A percentile compares a stretch with the other conserved stretches of the same genome.
Conservation (phyloP, 352 stramenopile genomes). For the Phytophthora sansomeana region DNA sequence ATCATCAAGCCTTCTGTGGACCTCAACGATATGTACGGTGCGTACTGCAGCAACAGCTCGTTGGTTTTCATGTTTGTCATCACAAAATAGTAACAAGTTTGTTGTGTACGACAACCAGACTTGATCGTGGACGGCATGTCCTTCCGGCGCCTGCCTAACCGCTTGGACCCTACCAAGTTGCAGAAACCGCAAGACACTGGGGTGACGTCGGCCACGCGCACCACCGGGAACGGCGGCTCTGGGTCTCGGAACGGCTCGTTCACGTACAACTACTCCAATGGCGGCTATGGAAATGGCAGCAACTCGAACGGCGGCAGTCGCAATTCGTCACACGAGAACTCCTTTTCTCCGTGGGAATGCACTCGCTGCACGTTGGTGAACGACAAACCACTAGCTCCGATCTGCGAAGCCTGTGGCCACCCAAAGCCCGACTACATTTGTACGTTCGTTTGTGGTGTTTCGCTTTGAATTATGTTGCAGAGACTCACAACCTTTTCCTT, state of each 20-base stretch:
- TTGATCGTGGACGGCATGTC: slow-evolving; percentile 85
- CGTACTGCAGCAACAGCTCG: slow-evolving; percentile 6
- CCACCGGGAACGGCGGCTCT: slow-evolving; percentile 18
- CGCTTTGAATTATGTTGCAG: not conserved
- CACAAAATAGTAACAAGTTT: not conserved
- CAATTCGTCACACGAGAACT: slow-evolving; percentile 57
- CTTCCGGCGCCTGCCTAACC: slow-evolving; percentile 78
- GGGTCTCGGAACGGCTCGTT: slow-evolving; percentile 43
- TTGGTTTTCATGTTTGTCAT: not conserved
- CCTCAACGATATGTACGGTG: slow-evolving; percentile 90
- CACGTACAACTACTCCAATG: slow-evolving; percentile 55
- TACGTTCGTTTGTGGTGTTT: slow-evolving; percentile 28
- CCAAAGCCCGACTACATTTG: slow-evolving; percentile 72
- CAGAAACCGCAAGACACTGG: slow-evolving; percentile 38
- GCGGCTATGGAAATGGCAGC: slow-evolving; percentile 15
- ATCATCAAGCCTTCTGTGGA: slow-evolving; percentile 89
- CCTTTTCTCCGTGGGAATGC: slow-evolving; percentile 78
- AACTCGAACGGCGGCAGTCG: slow-evolving; percentile 36
- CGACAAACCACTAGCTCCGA: slow-evolving; percentile 72
- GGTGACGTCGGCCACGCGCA: slow-evolving; percentile 37
- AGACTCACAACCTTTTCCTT: not conserved
- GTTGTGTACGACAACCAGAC: slow-evolving; percentile 37
- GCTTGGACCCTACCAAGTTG: slow-evolving; percentile 55
- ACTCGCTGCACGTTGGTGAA: slow-evolving; percentile 81
- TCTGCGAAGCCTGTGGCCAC: slow-evolving; percentile 77